Evolutionary conservation across 2,329 filamentous ascomycete species (phyloP).

Genomic region (Xylariaceae sp.): DNA sequence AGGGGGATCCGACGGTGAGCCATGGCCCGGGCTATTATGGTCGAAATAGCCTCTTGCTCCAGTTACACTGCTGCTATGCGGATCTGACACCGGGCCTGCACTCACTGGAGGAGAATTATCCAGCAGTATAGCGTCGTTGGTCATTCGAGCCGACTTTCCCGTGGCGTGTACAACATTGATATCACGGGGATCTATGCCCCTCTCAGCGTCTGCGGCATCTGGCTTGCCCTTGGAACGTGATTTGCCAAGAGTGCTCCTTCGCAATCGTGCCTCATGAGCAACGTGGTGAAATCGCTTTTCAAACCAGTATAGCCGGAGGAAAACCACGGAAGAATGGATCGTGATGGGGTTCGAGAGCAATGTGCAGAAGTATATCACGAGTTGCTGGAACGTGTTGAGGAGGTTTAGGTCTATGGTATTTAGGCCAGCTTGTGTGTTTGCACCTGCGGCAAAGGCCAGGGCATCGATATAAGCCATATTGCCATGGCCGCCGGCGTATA

Average conservation of each 20-base stretch:
- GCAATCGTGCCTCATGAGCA: conserved; percentile 63
- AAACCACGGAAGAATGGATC: conserved; percentile 80
- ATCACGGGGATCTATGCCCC: conserved; percentile 57
- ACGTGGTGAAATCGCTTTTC: conserved; percentile 90
- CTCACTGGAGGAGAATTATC: conserved; percentile 36
- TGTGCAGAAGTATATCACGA: conserved; percentile 64
- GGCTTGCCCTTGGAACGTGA: conserved; percentile 47
- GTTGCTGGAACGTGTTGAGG: conserved; percentile 66
- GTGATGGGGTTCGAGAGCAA: conserved; percentile 78
- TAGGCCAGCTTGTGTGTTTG: conserved; percentile 86
- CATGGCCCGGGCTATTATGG: conserved; percentile 10
- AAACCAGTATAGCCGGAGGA: conserved; percentile 94
- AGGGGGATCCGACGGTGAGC: conserved; percentile 22
- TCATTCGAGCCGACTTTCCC: conserved; percentile 50
- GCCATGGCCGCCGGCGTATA: conserved; percentile 57
- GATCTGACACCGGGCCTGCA: conserved; percentile 22
- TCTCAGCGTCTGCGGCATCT: conserved; percentile 48
- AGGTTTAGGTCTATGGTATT: conserved; percentile 70
- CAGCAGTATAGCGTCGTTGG: conserved; percentile 54
- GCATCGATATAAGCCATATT: conserved; percentile 76
- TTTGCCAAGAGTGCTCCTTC: conserved; percentile 60
- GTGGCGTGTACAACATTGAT: conserved; percentile 62
- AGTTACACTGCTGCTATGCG: conserved; percentile 14
- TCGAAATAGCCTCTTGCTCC: conserved; percentile 18
- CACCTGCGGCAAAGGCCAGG: conserved; percentile 78